Conservation (phyloP, 768 basidiomycete genomes). For the Trametes elegans region DNA sequence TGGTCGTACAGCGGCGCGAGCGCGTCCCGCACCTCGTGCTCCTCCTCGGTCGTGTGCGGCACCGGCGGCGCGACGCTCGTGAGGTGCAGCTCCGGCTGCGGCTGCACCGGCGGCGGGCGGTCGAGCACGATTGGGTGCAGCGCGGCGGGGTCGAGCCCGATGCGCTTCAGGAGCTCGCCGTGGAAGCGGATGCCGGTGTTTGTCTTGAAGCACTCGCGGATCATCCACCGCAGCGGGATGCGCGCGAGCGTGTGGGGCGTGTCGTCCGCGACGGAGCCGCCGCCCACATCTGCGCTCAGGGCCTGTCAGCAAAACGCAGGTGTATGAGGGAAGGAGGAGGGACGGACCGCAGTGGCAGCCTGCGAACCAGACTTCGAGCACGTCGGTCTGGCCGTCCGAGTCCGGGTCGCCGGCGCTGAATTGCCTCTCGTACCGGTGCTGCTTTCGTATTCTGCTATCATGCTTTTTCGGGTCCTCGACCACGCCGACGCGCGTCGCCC, state of each 20-base stretch:
- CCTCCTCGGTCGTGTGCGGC: conserved; percentile 42
- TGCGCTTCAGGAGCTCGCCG: conserved; percentile 28
- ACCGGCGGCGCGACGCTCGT: conserved; percentile 15
- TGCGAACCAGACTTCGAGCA: conserved; percentile 80
- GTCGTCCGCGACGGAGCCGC: conserved; percentile 61
- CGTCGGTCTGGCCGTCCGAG: conserved; percentile 43
- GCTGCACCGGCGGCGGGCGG: conserved; percentile 25
- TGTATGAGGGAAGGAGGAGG: neutral
- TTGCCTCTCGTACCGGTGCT: conserved; percentile 36
- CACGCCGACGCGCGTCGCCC: conserved; percentile 8
- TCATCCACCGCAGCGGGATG: conserved; percentile 63
- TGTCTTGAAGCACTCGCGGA: conserved; percentile 50
- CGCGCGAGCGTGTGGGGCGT: conserved; percentile 60
- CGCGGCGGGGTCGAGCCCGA: conserved; percentile 32
- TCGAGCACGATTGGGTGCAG: conserved; percentile 28
- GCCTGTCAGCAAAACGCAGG: neutral
- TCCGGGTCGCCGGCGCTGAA: conserved; percentile 35
- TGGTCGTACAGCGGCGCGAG: conserved; percentile 54
- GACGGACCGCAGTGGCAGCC: conserved; percentile 67
- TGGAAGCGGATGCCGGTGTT: conserved; percentile 40
- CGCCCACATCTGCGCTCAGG: conserved; percentile 60
- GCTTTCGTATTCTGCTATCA: conserved; percentile 1
- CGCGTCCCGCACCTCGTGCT: conserved; percentile 62
- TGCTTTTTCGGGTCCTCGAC: neutral
- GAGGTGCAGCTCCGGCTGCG: conserved; percentile 8